These are phyloP conservation scores for Phycomyces blakesleeanus DNA, from an alignment of 192 early-diverging fungal species.

Conservation along the genomic window DNA sequence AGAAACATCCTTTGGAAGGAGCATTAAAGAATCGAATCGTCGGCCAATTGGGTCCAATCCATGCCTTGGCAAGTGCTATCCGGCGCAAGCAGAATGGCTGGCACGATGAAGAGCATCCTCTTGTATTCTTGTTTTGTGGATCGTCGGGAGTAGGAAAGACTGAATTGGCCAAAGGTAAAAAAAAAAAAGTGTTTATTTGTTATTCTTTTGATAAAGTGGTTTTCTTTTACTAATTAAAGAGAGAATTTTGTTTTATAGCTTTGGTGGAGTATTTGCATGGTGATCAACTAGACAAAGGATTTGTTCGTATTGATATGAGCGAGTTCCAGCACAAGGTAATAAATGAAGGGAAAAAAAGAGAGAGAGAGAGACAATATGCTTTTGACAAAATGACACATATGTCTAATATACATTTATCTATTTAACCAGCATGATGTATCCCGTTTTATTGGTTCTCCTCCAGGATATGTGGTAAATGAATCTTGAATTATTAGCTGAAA, in stretches of 20 bases:
- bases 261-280: slow-evolving; percentile 38
- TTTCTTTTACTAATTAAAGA: background rate
- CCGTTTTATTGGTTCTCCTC: slow-evolving; percentile 42
- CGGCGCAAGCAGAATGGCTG: slow-evolving; percentile 46
- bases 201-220: background rate
- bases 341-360: background rate
- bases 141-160: slow-evolving; percentile 46
- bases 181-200: no score
- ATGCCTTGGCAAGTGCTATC: slow-evolving; percentile 42
- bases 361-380: no score
- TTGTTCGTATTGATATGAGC: slow-evolving; percentile 45
- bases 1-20: slow-evolving; percentile 38
- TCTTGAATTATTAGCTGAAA: no score
- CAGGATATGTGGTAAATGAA: slow-evolving; percentile 39
- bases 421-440: slow-evolving; percentile 38
- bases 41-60: slow-evolving; percentile 41
- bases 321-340: slow-evolving; percentile 42
- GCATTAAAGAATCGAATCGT: slow-evolving; percentile 36
- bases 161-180: slow-evolving; percentile 42
- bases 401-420: no score
- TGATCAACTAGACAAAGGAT: slow-evolving; percentile 35
- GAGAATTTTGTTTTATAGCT: slow-evolving; percentile 12
- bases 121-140: slow-evolving; percentile 44
- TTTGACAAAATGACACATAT: no score
- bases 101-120: slow-evolving; percentile 46